Conservation (phyloP, 345 rosid genomes). For the Raphanus raphanistrum region DNA sequence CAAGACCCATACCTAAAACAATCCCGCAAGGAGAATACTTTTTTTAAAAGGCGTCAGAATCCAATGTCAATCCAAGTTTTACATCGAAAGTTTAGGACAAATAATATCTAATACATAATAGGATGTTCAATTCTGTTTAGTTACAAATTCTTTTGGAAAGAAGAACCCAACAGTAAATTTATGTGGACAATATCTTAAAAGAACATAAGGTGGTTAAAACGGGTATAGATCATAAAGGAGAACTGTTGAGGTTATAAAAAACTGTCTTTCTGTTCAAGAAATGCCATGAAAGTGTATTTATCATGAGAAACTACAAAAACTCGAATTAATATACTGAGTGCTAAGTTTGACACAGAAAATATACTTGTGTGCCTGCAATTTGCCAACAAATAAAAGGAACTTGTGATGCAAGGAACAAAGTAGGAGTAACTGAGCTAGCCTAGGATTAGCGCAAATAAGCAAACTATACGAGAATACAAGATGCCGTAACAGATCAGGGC, state of each 20-base stretch:
- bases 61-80: neutral
- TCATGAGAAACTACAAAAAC: neutral
- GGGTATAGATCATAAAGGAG: neutral
- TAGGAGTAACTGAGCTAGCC: neutral
- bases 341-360: neutral
- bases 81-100: too few relatives aligned
- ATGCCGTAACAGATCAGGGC: constrained; percentile 12
- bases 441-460: neutral
- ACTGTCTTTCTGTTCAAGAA: neutral
- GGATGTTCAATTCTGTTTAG: too few relatives aligned
- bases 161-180: too few relatives aligned
- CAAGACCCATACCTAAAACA: constrained; percentile 64
- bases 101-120: too few relatives aligned
- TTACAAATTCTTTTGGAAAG: too few relatives aligned
- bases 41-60: neutral
- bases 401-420: constrained; percentile 16
- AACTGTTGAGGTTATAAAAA: neutral
- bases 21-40: neutral
- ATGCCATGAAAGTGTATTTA: neutral
- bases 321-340: neutral
- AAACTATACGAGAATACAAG: neutral
- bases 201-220: neutral
- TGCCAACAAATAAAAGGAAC: neutral
- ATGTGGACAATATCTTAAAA: too few relatives aligned
- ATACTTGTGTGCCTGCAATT: neutral